phyloP scores from a whole-genome alignment of 345 rosid genomes.

The Eutrema japonicum region DNA sequence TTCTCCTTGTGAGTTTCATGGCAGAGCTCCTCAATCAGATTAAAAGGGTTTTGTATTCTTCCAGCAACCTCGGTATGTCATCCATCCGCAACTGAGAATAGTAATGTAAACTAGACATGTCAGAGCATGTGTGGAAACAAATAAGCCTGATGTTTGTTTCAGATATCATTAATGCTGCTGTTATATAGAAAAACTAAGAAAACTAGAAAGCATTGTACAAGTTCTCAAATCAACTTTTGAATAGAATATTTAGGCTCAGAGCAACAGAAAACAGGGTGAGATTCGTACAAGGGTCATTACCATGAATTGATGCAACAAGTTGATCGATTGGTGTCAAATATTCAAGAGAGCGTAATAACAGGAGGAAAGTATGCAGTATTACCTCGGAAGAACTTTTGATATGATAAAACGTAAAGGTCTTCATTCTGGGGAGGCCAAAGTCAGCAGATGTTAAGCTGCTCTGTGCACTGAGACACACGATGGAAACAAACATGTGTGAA shows the following conservation, averaged over 20 bases:
- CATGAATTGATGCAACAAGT: conserved; percentile 17
- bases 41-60: conserved; percentile 66
- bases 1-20: conserved; percentile 11
- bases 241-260: not conserved
- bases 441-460: conserved; percentile 47
- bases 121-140: conserved; percentile 2
- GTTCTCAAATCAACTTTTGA: not conserved
- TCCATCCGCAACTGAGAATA: conserved; percentile 72
- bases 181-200: not conserved
- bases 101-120: not conserved
- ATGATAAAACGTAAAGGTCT: conserved; percentile 71
- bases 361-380: conserved; percentile 19
- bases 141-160: not conserved
- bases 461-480: conserved; percentile 52
- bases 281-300: not conserved
- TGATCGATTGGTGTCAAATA: conserved; percentile 2
- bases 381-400: conserved; percentile 82
- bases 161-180: not conserved
- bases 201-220: not conserved
- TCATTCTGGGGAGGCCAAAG: conserved; percentile 48
- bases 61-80: conserved; percentile 78
- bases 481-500: conserved; percentile 11
- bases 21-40: conserved; percentile 40
- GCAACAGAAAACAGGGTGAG: not conserved
- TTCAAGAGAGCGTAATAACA: conserved; percentile 18